Evolutionary conservation across 345 rosid species (phyloP).

Genomic region (Populus deltoides): DNA sequence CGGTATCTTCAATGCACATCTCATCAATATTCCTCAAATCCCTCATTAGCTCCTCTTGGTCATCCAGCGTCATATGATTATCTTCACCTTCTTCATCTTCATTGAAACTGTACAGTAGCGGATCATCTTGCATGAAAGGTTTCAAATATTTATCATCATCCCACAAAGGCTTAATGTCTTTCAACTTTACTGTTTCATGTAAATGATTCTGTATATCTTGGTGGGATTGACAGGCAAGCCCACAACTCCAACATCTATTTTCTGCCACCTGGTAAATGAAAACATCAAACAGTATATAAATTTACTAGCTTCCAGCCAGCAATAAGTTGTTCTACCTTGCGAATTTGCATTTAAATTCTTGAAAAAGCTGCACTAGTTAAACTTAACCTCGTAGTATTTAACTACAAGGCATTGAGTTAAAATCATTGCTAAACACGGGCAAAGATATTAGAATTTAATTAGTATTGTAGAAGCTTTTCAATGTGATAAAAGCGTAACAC

Average conservation of each 20-base stretch:
- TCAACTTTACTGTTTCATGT: conserved; percentile 32
- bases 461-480: no score
- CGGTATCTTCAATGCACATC: conserved; percentile 37
- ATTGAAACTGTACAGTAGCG: conserved; percentile 69
- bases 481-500: no score
- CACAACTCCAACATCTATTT: conserved; percentile 75
- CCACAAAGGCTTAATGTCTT: conserved; percentile 42
- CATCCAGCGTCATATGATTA: conserved; percentile 34
- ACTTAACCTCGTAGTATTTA: no score
- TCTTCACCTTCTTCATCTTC: conserved; percentile 76
- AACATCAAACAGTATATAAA: conserved; percentile 2
- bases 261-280: conserved; percentile 58
- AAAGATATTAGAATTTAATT: no score
- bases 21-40: conserved; percentile 48
- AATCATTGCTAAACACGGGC: no score
- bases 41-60: conserved; percentile 45
- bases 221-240: conserved; percentile 34
- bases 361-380: no score
- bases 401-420: no score
- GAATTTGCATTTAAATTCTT: no score
- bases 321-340: background rate
- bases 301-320: background rate
- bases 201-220: conserved; percentile 47
- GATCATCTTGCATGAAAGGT: conserved; percentile 76
- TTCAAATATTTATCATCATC: conserved; percentile 62